Base-by-base conservation (phyloP, 2,329 filamentous ascomycete species). In the Alternaria tenuissima region DNA sequence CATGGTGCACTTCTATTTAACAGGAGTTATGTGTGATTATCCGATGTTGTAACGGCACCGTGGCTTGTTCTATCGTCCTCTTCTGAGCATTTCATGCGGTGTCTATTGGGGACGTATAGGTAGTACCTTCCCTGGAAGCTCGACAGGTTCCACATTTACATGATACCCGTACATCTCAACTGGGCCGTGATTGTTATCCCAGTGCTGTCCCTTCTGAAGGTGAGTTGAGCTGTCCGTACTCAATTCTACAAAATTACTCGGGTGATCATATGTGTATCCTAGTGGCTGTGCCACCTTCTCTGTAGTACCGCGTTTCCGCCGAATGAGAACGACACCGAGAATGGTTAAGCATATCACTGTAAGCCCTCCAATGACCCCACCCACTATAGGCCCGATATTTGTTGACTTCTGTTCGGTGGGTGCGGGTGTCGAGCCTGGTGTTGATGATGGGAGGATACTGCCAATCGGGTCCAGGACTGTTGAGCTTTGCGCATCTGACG, bases 291-390 rank as follows among this genome's bases (percentile, higher is more conserved):
- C 47, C n/a, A 4, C 44, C 39, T 52, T 30, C 30, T 48, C 26
- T 39, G 49, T 26, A 30, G 28, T 34, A 32, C 52, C 55, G 44
- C 57, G 52, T 51, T 60, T 64, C 18, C 56, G 32, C n/a, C 59
- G 62, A 24, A 62, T 65, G 36, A 65, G 51, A 16, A 65, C 34
- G 30, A 57, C 32, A 12, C 59, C 59, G 28, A 65, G 28, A 48
- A 63, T 44, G 1, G 57, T 65, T 32, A 65, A 47, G 36, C 62
- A 65, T 18, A 65, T 56, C 5, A 62, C 46, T 5, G 24, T 43
- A 16, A 65, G 54, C 14, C 53, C 60, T 30, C 53, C 57, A 24
- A 60, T 20, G 12, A n/a, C 53, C 22, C 62, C 62, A 44, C 59
- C 54, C 20, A 63, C 60, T 14, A 65, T 60, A 41, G 62, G 49